Percentiles rank a stretch among this genome's conserved stretches.
Conservation (phyloP, 345 rosid genomes). For the Gossypium rotundifolium region DNA sequence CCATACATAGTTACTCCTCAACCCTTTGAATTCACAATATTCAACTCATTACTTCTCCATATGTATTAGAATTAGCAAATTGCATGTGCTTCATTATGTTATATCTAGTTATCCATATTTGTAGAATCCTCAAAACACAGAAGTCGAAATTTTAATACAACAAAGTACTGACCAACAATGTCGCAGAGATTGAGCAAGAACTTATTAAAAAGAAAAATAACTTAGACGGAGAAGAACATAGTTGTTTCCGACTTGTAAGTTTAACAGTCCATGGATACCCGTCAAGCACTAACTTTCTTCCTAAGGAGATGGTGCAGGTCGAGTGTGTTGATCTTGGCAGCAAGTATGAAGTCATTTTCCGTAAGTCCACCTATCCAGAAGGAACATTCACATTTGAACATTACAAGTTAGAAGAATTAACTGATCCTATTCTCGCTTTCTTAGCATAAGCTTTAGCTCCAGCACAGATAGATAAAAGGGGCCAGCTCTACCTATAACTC, state of each 20-base stretch:
- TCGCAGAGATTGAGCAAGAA: neutral
- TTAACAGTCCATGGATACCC: neutral
- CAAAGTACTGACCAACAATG: neutral
- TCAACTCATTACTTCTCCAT: neutral
- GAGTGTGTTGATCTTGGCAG: constrained; percentile 69
- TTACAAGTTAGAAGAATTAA: neutral
- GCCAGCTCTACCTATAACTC: neutral
- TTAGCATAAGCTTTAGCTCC: neutral
- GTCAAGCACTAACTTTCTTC: constrained; percentile 29
- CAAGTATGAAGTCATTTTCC: constrained; percentile 91
- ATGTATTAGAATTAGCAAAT: neutral
- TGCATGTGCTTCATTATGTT: neutral
- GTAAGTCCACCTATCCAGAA: constrained; percentile 62
- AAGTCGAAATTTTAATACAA: neutral
- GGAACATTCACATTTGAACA: neutral
- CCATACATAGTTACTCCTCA: no score
- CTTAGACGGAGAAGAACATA: neutral
- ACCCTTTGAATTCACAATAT: no score
- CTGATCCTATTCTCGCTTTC: no score
- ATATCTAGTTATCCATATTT: neutral
- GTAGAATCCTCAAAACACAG: neutral
- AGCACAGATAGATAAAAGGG: neutral
- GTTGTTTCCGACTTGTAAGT: neutral
- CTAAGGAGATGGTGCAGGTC: constrained; percentile 59
- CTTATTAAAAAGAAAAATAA: neutral